Base-by-base conservation (phyloP, 495 filamentous ascomycete genomes). In the Penicillium paxilli region DNA sequence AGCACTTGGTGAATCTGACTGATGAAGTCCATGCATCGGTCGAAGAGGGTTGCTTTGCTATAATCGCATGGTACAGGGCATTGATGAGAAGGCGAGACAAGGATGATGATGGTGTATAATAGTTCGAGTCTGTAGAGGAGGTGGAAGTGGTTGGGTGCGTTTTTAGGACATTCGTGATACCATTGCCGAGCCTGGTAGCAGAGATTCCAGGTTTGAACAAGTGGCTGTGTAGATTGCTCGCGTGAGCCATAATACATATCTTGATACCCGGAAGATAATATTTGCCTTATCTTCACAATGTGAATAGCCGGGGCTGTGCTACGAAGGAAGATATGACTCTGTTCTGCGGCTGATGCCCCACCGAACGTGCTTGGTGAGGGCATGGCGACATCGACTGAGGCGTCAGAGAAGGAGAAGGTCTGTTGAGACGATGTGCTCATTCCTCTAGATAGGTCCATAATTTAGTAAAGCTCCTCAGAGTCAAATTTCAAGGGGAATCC, bases 341-440 rank as follows among this genome's bases (percentile, higher is more conserved):
- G 41, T 49, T 75, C 61, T 53, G 62, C 37, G 65, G 65, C 3
- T 60, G 68, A 33, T 49, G 65, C 19, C 57, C 66, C 54, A 8
- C 69, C 62, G 8, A 78, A 71, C 38, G 65, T 58, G 28, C 63
- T 54, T 10, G 50, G 55, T 16, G 70, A 66, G 9, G 81, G 81
- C 56, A 88, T 73, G 9, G 72, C 78, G 32, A 95, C 90, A 55
- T 86, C 84, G 2, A 86, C 80, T n/a, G 91, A 88, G 33, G 89
- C 89, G 65, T 98, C 93, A 1, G 89, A 91, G 65, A 98, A 94
- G 4, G 93, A 95, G 66, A 96, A 96, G 0, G 89, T 84, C 35
- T 90, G 80, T 24, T 86, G 84, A 46, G 91, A 80, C 14, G 90
- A 87, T 72, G 92, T 83, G 54, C 88, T 91, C 26, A 90, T 90